Evolutionary conservation across 164 flowering plant species (phyloP), one percentile per base, ranked within the genome.

Genomic region (Nymphaea thermarum): DNA sequence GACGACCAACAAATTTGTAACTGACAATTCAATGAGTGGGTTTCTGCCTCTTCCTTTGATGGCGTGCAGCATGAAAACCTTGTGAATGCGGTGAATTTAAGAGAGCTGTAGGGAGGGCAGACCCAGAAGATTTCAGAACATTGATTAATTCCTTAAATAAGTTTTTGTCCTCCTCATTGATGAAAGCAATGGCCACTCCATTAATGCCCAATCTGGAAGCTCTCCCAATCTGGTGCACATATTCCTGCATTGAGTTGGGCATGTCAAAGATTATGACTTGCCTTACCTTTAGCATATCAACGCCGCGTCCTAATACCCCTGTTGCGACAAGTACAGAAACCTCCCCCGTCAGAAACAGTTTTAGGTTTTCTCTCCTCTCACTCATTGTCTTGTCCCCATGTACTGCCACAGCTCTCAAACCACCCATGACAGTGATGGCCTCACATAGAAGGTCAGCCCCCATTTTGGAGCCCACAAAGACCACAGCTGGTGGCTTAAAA

Each of bases 361-460:
- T 77, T 80, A 93, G 74, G 64, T 77, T 74, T 43, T 89, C 90
- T 72, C 98, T 85, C 73, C 98, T 91, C 69, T 93, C 94, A 77
- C 81, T 85, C 98, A 91, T 93, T 43, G 86, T 64, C 78, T 91
- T 93, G 71, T 91, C 96, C 53, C 97, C 97, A 75, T 91, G 97
- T 36, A 93, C 82, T 18, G 98, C 84, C 14, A 84, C 66, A 69
- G 93, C 83, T 76, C 79, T 87, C 63, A 87, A 68, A 64, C 91
- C 91, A 11, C 91, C 87, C 47, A 77, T 76, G 47, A 82, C 73
- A 0, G 74, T 77, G 70, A 93, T 86, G 51, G 98, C 94, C 71
- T 93, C 86, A 63, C 87, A 77, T 42, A 93, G 79, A 61, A 93
- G 92, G 80, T 93, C 98, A 4, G 97, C 96, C 57, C 98, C 98